Base-by-base conservation (phyloP, 1,139 yeast species). In the Candida pseudoviswanathii region DNA sequence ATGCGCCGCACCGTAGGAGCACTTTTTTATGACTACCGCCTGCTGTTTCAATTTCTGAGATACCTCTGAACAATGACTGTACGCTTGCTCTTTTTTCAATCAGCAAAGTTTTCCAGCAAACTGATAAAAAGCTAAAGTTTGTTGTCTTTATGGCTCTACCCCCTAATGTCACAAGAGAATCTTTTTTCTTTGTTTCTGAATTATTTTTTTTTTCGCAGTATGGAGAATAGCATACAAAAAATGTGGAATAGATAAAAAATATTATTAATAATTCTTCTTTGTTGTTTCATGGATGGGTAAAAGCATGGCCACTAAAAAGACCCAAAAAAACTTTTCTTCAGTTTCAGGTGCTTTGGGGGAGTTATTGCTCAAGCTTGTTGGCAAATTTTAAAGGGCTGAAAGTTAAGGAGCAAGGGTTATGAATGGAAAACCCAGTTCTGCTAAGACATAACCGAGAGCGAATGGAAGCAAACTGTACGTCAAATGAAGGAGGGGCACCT, bases 171-270 rank as follows among this genome's bases (percentile, higher is more conserved):
- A 36, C 27, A 36, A 41, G 38, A 31, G 11, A 41, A 31, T 22
- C 29, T 41, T 31, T 22, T 41, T 32, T 30, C 34, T 40, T 40
- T 40, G 26, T 40, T 40, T 30, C 24, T 16, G 8, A 27, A 22
- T 29, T 31, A 41, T 30, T 41, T 41, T 30, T 29, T 41, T 41
- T 41, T 41, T 41, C 32, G 44, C 44, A 41, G 31, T 32, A 41
- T 31, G 44, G 38, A 41, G 37, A 41, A 32, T 16, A 33, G 37
- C 27, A 11, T 41, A 25, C 36, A 30, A 26, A 21, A 33, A 33
- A 33, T 7, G 21, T 33, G 37, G 21, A 33, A 33, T 33, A n/a
- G 24, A 16, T 7, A 33, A 33, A 33, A 33, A 11, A 33, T 16
- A 33, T n/a, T 33, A 33, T 16, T 33, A 33, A n/a, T 33, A 33